Conservation (phyloP, 345 rosid genomes). For the Hibiscus syriacus region DNA sequence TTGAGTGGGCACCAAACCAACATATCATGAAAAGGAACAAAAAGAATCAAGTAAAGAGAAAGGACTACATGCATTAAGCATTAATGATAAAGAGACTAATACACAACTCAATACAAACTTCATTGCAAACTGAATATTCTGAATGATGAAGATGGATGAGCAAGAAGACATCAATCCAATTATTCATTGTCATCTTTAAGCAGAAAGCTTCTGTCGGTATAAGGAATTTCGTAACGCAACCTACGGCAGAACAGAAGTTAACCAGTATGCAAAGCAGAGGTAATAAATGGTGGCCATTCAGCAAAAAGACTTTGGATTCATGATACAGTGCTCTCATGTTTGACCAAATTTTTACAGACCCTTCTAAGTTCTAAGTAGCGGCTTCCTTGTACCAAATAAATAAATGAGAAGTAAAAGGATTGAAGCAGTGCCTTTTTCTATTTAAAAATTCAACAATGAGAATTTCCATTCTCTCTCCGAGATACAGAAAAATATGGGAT, state of each 20-base stretch:
- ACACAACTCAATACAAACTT: neutral
- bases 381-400: neutral
- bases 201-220: neutral
- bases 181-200: neutral
- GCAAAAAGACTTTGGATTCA: neutral
- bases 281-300: neutral
- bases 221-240: neutral
- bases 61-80: neutral
- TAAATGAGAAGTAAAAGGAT: neutral
- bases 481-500: too few relatives aligned
- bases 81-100: neutral
- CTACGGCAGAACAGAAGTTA: neutral
- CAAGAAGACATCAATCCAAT: neutral
- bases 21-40: neutral
- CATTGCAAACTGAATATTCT: neutral
- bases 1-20: neutral
- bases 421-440: neutral
- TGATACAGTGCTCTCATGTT: neutral
- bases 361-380: neutral
- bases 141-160: neutral
- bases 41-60: neutral
- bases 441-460: neutral
- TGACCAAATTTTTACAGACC: neutral
- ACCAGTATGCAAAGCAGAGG: too few relatives aligned
- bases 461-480: neutral